Percentiles rank a stretch among this genome's conserved stretches.
Evolutionary conservation across 2,329 filamentous ascomycete genomes (phyloP).

Genomic region (Annulohypoxylon truncatum): DNA sequence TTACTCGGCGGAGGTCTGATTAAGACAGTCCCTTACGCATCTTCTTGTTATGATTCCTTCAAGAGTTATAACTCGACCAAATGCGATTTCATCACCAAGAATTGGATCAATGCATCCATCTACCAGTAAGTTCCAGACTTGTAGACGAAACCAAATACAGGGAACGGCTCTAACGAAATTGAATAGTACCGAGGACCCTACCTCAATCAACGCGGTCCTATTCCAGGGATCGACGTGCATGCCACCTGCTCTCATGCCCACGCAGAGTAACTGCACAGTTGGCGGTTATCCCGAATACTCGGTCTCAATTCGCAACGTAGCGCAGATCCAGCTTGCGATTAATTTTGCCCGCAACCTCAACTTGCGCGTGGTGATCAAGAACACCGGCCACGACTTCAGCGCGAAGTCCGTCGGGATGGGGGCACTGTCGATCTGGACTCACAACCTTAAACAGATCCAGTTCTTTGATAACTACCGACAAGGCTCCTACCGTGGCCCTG

Average conservation of each 20-base stretch:
- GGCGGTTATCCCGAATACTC: conserved; percentile 59
- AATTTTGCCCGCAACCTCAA: conserved; percentile 60
- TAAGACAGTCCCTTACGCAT: conserved; percentile 50
- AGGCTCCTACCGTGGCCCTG: conserved; percentile 56
- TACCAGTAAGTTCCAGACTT: conserved; percentile 40
- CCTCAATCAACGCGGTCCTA: conserved; percentile 45
- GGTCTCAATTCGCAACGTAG: conserved; percentile 55
- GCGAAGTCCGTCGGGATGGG: conserved; percentile 56
- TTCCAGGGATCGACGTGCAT: conserved; percentile 47
- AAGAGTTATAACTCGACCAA: conserved; percentile 48
- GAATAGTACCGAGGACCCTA: conserved; percentile 44
- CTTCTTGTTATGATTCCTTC: conserved; percentile 51
- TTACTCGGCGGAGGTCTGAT: conserved; percentile 51
- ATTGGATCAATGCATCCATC: conserved; percentile 46
- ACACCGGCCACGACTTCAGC: conserved; percentile 66
- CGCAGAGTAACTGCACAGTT: conserved; percentile 49
- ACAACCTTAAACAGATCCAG: conserved; percentile 51
- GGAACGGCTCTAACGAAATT: conserved; percentile 1
- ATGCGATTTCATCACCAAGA: conserved; percentile 48
- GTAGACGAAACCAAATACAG: no score
- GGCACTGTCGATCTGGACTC: conserved; percentile 54
- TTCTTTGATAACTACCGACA: conserved; percentile 52
- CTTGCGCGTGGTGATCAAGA: conserved; percentile 63
- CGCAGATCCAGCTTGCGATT: conserved; percentile 59
- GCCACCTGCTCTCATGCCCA: conserved; percentile 35